Evolutionary conservation across 805 yeast genomes (phyloP).

Genomic region (Helenozyma baotianmanensis): DNA sequence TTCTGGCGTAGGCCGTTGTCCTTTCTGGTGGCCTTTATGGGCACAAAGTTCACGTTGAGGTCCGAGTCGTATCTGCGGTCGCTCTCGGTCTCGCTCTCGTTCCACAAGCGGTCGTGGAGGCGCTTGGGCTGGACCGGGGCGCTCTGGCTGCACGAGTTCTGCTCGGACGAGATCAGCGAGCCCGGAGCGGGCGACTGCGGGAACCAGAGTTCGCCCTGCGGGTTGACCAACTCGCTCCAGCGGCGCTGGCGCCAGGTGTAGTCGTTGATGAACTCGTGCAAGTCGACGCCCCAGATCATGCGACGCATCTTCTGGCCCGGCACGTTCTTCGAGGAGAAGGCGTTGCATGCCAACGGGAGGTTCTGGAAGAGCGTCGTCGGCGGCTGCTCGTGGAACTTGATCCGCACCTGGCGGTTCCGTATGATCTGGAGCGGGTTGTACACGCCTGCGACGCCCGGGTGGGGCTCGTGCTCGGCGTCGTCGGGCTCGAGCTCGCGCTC

Average conservation of each 20-base stretch:
- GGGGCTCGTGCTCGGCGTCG: slow-evolving; percentile 16
- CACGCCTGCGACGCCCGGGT: slow-evolving; percentile 57
- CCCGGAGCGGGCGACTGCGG: slow-evolving; percentile 22
- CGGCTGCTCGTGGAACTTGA: slow-evolving; percentile 46
- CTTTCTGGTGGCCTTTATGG: slow-evolving; percentile 2
- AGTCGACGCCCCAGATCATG: slow-evolving; percentile 61
- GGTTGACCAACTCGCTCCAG: slow-evolving; percentile 46
- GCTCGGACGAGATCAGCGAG: slow-evolving; percentile 2
- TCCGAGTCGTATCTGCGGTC: slow-evolving; percentile 5
- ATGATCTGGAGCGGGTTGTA: slow-evolving; percentile 84
- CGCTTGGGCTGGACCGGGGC: slow-evolving; percentile 6
- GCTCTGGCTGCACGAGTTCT: background rate
- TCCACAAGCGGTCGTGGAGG: slow-evolving; percentile 32
- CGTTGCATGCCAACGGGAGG: slow-evolving; percentile 61
- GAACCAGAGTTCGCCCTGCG: slow-evolving; percentile 51
- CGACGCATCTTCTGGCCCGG: slow-evolving; percentile 31
- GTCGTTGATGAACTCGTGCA: slow-evolving; percentile 56
- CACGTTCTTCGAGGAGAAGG: slow-evolving; percentile 42
- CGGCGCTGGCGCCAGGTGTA: slow-evolving; percentile 52
- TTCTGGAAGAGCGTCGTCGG: slow-evolving; percentile 23
- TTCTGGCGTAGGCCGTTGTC: slow-evolving; percentile 3
- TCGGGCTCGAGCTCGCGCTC: slow-evolving; percentile 36
- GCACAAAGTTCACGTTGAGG: slow-evolving; percentile 4
- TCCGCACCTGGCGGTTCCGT: slow-evolving; percentile 60
- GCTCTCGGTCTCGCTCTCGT: slow-evolving; percentile 4